Percentiles rank a stretch among this genome's conserved stretches.
Evolutionary conservation across 805 yeast species (phyloP).

Genomic region (Cyberlindnera petersonii): DNA sequence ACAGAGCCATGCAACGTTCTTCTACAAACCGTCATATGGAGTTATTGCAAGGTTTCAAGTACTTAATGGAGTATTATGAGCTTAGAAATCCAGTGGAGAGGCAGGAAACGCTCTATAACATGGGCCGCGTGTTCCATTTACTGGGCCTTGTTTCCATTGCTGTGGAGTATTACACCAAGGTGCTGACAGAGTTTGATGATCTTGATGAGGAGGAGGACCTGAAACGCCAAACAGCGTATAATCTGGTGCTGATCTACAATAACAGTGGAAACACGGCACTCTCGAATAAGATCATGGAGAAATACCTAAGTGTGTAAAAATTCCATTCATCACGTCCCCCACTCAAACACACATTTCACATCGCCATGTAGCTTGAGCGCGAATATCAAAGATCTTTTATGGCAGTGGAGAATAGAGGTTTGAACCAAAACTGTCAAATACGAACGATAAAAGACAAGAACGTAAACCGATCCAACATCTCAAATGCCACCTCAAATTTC

Average conservation of each 20-base stretch:
- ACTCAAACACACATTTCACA: no score
- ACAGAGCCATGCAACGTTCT: conserved; percentile 87
- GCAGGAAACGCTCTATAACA: conserved; percentile 78
- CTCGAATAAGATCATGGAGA: conserved; percentile 62
- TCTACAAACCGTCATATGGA: conserved; percentile 84
- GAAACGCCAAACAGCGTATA: conserved; percentile 80
- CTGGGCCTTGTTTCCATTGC: conserved; percentile 77
- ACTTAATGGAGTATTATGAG: conserved; percentile 65
- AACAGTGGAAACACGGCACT: conserved; percentile 65
- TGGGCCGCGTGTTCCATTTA: conserved; percentile 82
- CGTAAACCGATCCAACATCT: no score
- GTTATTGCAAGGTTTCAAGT: conserved; percentile 81
- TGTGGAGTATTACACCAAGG: conserved; percentile 65
- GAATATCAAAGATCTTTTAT: no score
- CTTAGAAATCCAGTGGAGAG: conserved; percentile 47
- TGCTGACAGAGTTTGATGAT: conserved; percentile 37
- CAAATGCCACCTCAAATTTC: conserved; percentile 29
- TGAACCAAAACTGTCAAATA: no score
- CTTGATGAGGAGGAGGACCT: conserved; percentile 51
- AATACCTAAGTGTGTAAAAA: conserved; percentile 44
- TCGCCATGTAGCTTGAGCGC: no score
- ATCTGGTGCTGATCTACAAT: conserved; percentile 70
- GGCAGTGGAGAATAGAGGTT: no score
- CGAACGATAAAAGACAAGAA: no score
- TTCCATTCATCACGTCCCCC: no score